Evolutionary conservation across 148 eudicot genomes (phyloP).

Genomic region (Amaranthus palmeri): DNA sequence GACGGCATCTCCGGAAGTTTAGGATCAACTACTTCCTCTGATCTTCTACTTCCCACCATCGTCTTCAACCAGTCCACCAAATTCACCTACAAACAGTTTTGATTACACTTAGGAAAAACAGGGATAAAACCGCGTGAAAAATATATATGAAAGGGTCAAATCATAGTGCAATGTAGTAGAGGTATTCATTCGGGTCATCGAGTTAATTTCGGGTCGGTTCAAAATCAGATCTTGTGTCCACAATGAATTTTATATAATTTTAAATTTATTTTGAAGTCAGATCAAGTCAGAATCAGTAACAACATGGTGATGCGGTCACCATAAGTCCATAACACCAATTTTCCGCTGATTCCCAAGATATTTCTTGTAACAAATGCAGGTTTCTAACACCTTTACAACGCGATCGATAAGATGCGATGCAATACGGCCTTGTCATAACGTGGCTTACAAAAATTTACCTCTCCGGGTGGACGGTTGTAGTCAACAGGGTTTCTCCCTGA

Average conservation of each 20-base stretch:
- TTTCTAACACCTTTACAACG: no score
- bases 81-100: slow-evolving; percentile 47
- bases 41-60: slow-evolving; percentile 72
- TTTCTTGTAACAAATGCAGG: no score
- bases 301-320: no score
- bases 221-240: no score
- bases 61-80: slow-evolving; percentile 79
- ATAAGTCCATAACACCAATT: background rate
- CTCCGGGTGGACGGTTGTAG: slow-evolving; percentile 71
- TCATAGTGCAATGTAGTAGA: no score
- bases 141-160: background rate
- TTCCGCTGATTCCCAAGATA: no score
- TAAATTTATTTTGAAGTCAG: no score
- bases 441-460: slow-evolving; percentile 32
- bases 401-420: no score
- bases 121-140: background rate
- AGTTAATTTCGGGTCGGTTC: no score
- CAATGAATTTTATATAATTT: no score
- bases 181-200: no score
- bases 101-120: background rate
- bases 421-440: background rate
- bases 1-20: slow-evolving; percentile 67
- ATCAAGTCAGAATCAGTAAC: background rate
- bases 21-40: slow-evolving; percentile 86
- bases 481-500: slow-evolving; percentile 83